Percentiles rank a stretch among this genome's conserved stretches.
Conservation (phyloP, 2,329 filamentous ascomycete species). For the Massarina eburnea region DNA sequence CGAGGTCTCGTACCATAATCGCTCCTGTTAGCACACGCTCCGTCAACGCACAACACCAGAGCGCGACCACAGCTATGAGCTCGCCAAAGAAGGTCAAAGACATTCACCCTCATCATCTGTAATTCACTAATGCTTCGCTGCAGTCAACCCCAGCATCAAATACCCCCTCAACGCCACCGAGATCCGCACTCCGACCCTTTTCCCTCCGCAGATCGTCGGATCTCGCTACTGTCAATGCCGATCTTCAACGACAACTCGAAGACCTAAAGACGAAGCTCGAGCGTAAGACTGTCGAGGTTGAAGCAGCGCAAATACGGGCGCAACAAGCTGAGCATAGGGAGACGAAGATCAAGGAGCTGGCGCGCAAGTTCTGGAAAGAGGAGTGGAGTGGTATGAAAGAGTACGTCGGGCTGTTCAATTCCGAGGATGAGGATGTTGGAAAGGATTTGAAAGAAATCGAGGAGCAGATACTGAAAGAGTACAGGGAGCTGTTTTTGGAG, state of each 20-base stretch:
- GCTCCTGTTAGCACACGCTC: background rate
- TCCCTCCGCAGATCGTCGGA: slow-evolving; percentile 1
- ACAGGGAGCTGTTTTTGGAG: slow-evolving; percentile 1
- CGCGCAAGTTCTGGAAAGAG: slow-evolving; percentile 3
- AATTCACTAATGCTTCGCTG: background rate
- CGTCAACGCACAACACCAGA: background rate
- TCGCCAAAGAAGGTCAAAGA: slow-evolving; percentile 1
- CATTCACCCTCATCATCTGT: background rate
- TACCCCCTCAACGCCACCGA: background rate
- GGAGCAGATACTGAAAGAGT: slow-evolving; percentile 1
- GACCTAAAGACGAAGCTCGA: background rate
- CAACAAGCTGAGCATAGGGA: background rate
- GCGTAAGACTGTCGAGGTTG: background rate
- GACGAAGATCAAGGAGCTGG: background rate
- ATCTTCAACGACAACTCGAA: background rate
- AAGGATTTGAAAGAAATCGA: slow-evolving; percentile 6
- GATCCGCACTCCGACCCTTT: slow-evolving; percentile 1
- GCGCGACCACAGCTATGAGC: background rate
- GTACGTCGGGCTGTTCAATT: slow-evolving; percentile 1
- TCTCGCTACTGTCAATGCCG: background rate
- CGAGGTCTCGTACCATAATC: no score
- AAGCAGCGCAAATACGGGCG: background rate
- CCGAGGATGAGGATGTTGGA: background rate
- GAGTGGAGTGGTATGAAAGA: slow-evolving; percentile 6
- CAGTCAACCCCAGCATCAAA: background rate